Percentiles rank a stretch among this genome's conserved stretches.
These are phyloP conservation scores for Aegle marmelos DNA, from an alignment of 345 rosid species.

Conservation along the genomic window DNA sequence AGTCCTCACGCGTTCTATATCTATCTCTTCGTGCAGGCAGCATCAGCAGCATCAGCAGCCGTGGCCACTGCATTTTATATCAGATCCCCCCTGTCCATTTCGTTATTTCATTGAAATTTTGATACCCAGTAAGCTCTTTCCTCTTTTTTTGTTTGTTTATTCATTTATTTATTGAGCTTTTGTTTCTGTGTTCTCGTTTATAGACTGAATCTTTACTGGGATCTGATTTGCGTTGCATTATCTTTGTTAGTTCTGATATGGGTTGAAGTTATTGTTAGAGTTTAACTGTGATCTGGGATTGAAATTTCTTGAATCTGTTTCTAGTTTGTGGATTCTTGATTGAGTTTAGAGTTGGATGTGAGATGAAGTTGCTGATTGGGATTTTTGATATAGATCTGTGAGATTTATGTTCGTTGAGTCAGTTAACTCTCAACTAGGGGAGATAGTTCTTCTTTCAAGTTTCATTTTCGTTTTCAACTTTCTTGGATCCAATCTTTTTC, in stretches of 20 bases:
- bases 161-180: background rate
- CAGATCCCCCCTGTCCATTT: constrained; percentile 17
- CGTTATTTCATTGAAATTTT: background rate
- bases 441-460: background rate
- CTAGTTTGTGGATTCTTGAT: constrained; percentile 2
- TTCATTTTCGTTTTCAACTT: background rate
- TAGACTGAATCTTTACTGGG: background rate
- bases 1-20: background rate
- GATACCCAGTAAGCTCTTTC: constrained; percentile 1
- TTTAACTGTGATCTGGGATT: background rate
- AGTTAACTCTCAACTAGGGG: background rate
- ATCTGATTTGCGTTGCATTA: constrained; percentile 6
- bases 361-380: background rate
- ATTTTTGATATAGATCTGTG: constrained; percentile 3
- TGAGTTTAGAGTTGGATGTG: background rate
- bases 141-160: background rate
- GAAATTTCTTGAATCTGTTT: background rate
- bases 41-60: background rate
- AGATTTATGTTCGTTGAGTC: background rate
- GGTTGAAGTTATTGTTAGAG: background rate
- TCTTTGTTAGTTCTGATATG: background rate
- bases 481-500: constrained; percentile 6
- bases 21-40: background rate
- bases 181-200: constrained; percentile 1
- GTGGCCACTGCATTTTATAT: background rate